These are phyloP conservation scores for Aspergillus sp. DNA, from an alignment of 2,329 filamentous ascomycete genomes.

Conservation along the genomic window DNA sequence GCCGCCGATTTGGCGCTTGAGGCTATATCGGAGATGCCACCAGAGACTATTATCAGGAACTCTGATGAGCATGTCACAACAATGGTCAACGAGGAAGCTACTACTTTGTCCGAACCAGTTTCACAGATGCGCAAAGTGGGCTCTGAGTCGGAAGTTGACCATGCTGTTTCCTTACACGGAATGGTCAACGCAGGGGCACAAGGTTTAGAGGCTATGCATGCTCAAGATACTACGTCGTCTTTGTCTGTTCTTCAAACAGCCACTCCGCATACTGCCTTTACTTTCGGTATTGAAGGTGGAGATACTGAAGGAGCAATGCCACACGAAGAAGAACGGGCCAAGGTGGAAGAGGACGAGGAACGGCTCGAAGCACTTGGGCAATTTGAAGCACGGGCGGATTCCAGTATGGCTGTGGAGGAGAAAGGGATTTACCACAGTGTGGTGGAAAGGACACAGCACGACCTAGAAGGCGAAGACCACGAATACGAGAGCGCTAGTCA, in stretches of 20 bases:
- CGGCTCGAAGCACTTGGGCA: not conserved
- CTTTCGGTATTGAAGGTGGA: not conserved
- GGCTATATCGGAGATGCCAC: not conserved
- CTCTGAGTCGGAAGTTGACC: not conserved
- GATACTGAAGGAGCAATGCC: not conserved
- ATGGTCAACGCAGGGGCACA: no score
- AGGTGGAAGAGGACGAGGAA: not conserved
- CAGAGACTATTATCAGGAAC: not conserved
- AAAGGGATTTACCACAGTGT: not conserved
- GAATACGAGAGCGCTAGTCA: not conserved
- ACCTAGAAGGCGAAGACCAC: slow-evolving; percentile 12
- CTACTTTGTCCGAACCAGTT: not conserved
- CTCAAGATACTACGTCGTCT: not conserved
- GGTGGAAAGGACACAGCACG: slow-evolving; percentile 6
- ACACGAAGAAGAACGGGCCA: slow-evolving; percentile 10
- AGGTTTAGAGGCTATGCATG: not conserved
- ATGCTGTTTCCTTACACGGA: not conserved
- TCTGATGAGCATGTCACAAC: not conserved
- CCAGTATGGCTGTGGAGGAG: not conserved
- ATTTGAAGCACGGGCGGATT: not conserved
- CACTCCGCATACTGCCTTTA: not conserved
- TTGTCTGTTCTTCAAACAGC: not conserved
- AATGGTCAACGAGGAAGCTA: not conserved
- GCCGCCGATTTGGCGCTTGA: slow-evolving; percentile 2
- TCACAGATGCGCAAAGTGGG: not conserved